phyloP scores from a whole-genome alignment of 371 early-diverging fungal genomes.

The Mucor mucedo region DNA sequence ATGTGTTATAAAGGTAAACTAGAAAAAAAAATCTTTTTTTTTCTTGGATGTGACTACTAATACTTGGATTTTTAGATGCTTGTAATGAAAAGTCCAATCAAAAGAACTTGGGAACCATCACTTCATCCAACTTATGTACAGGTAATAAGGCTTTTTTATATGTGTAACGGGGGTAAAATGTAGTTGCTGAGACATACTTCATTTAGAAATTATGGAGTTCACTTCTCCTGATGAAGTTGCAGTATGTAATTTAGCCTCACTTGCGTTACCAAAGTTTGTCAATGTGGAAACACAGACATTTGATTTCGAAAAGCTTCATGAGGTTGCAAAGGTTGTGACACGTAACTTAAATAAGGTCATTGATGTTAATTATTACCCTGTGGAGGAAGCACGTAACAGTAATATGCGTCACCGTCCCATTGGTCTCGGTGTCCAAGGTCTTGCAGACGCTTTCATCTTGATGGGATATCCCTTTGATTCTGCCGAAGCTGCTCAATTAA shows the following conservation, averaged over 20 bases:
- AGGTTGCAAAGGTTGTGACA: slow-evolving; percentile 81
- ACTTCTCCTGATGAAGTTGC: slow-evolving; percentile 97
- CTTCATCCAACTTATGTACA: slow-evolving; percentile 83
- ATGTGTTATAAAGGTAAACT: slow-evolving; percentile 97
- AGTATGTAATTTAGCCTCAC: slow-evolving; percentile 98
- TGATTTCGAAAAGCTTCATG: slow-evolving; percentile 77
- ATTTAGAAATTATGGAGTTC: slow-evolving; percentile 94
- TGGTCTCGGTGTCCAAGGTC: slow-evolving; percentile 99
- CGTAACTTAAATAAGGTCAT: slow-evolving; percentile 97
- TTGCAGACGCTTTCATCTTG: slow-evolving; percentile 98
- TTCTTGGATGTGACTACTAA: not conserved
- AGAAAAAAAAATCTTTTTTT: not conserved
- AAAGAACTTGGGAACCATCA: slow-evolving; percentile 96
- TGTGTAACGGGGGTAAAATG: too few relatives aligned
- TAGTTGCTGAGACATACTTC: too few relatives aligned
- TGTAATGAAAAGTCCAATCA: slow-evolving; percentile 99
- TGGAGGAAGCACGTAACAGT: slow-evolving; percentile 85
- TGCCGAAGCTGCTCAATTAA: slow-evolving; percentile 87
- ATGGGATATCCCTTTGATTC: slow-evolving; percentile 98
- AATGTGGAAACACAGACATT: slow-evolving; percentile 57
- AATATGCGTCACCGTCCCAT: slow-evolving; percentile 98
- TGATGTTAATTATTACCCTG: slow-evolving; percentile 98
- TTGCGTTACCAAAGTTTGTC: slow-evolving; percentile 97
- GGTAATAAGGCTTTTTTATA: slow-evolving; percentile 20
- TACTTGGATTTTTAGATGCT: slow-evolving; percentile 40